Base-by-base conservation (phyloP, 2,329 filamentous ascomycete genomes). In the Lachnellula suecica region DNA sequence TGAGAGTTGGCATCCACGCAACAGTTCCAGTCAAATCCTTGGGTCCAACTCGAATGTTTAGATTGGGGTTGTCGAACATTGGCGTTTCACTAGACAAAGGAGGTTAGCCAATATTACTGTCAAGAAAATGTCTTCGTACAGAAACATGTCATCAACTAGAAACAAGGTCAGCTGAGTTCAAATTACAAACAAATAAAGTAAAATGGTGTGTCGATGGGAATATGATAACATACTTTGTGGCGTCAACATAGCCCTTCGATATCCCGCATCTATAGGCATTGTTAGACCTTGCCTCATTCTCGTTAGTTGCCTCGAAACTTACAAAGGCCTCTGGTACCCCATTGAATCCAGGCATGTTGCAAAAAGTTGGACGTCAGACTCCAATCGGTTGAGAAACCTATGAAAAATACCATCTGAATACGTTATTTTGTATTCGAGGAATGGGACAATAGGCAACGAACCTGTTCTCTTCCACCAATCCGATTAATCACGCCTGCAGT, bases 261-360 rank as follows among this genome's bases (percentile, higher is more conserved):
- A 49, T 8, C 51, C 51, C 13, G 51, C 19, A 46, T 51, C 42
- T 48, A 23, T 11, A 19, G 20, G 71, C 69, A 51, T 72, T 68
- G 2, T 66, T 69, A 29, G 74, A 68, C 22, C 70, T 63, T 68
- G n/a, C 63, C 19, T n/a, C 2, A 43, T 71, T 68, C 11, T 83
- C 68, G 57, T 82, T 76, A 69, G 83, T 78, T 58, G 83, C 79
- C 56, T 83, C 79, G 17, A 17, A 24, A 44, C 58, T 54, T 56
- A 59, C 54, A 79, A 8, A 84, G 66, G 34, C 82, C 82, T 56
- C 80, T 74, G 4, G 82, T 84, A 29, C 82, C 64, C 82, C 81
- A 85, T 59, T 77, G 77, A 54, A 85, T 84, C 74, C 79, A 84
- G 9, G 81, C 73, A 66, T 85, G 82, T 67, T 84, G 81, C 44